Evolutionary conservation across 768 basidiomycete species (phyloP), one percentile per base, ranked within the genome.

Genomic region (Pulveroboletus sp.): DNA sequence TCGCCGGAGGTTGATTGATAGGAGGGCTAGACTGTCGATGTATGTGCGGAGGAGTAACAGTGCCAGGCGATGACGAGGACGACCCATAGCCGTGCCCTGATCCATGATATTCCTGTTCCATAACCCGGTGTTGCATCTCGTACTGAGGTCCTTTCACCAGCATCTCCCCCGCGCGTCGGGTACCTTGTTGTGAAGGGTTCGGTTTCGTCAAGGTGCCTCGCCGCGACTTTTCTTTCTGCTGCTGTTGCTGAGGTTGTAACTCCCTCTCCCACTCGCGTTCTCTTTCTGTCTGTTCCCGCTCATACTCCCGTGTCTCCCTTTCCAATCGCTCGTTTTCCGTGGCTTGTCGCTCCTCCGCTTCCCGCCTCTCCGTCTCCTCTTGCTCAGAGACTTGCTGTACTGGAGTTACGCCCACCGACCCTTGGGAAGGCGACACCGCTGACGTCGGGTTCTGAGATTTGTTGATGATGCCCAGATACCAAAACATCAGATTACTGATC

Each of bases 401-500:
- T 11, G 63, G 65, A 27, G 37, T n/a, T 15, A 56, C 39, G 52
- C 26, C 57, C 46, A 39, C 39, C 43, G 63, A 30, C 21, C 39
- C 59, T 65, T 70, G 69, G 32, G 70, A 56, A 35, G 76, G 58
- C 7, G 67, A 39, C 5, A 69, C 60, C 5, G 74, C 71, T 33
- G 66, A 42, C 11, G 72, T 64, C 12, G 76, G 72, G 46, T 63
- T 78, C 61, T 85, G 86, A 17, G 90, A 81, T 70, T 95, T 93
- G 70, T 97, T 96, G 71, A 97, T 98, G 57, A 97, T 85, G 11
- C 94, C 92, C 33, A 99, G 78, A 66, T 98, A 99, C 96, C 96
- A 99, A 76, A 99, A 98, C 92, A 95, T 96, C 61, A 93, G 73
- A 65, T 93, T 93, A 64, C 87, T 90, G 68, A 90, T 92, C 50